Base-by-base conservation (phyloP, 2,329 filamentous ascomycete genomes). In the Arthrobotrys conoides region DNA sequence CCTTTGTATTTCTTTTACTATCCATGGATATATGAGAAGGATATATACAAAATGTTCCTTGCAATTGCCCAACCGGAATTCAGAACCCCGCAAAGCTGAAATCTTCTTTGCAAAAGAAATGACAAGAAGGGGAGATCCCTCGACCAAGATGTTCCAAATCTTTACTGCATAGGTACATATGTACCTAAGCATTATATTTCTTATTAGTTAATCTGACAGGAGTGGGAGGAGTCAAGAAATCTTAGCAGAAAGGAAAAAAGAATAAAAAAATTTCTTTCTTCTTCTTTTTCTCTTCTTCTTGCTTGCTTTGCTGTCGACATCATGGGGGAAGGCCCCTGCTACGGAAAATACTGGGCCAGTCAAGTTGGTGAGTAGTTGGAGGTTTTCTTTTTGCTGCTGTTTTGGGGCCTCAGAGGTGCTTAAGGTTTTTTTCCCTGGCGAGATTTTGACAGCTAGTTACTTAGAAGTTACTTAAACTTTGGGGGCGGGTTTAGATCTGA, bases 11-110 rank as follows among this genome's bases (percentile, higher is more conserved):
- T 33, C 57, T 72, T 51, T 63, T 18, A 57, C 20, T 44, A 67
- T 71, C 36, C 48, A 71, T 68, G 61, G 61, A 57, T 51, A 49
- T 36, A 3, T 18, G 48, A 57, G 57, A 53, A 41, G n/a, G 18
- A 71, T 77, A 71, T 67, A 75, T 69, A 75, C 49, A 75, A 61
- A 63, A 20, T 51, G 41, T n/a, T 20, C 33, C 49, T 48, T 57
- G 59, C 57, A 68, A 20, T 61, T 36, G 63, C 63, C 63, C 27
- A n/a, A n/a, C n/a, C n/a, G n/a, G n/a, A n/a, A n/a, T n/a, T n/a
- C n/a, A n/a, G n/a, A n/a, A 36, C 63, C 63, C 53, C 53, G 53
- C 53, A 57, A 30, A 38, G 16, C 33, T 44, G 16, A 18, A 57
- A 5, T 14, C 24, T 33, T 14, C 24, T 33, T 14, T 14, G 12